These are phyloP conservation scores for Escallonia herrerae DNA, from an alignment of 129 eudicot genomes.

Conservation along the genomic window DNA sequence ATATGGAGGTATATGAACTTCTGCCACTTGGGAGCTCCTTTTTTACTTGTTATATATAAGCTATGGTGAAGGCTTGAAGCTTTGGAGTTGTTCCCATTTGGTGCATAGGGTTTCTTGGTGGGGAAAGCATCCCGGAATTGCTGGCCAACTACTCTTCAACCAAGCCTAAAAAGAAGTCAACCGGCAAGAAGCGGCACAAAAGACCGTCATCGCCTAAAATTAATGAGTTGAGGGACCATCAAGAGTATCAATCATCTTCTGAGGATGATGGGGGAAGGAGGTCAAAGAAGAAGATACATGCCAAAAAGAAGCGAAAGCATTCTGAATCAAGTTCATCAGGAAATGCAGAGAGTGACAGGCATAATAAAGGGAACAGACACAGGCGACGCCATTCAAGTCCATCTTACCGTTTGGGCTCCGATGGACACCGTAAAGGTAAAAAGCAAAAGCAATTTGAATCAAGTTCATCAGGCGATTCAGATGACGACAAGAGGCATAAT, in stretches of 20 bases:
- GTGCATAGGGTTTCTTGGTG: conserved; percentile 68
- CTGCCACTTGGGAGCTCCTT: not conserved
- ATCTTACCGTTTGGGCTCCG: not conserved
- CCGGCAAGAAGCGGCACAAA: conserved; percentile 48
- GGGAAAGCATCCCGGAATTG: conserved; percentile 57
- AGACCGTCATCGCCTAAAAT: conserved; percentile 18
- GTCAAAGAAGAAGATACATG: conserved; percentile 39
- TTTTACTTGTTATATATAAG: not conserved
- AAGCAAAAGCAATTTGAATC: not conserved
- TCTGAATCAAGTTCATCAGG: conserved; percentile 42
- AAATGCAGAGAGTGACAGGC: conserved; percentile 35
- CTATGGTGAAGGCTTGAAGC: not conserved
- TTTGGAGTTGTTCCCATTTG: not conserved
- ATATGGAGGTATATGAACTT: conserved; percentile 65
- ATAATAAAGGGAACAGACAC: conserved; percentile 23
- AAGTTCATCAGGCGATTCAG: conserved; percentile 1
- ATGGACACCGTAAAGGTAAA: not conserved
- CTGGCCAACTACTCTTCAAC: conserved; percentile 55
- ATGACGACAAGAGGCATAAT: not conserved
- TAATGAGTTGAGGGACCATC: conserved; percentile 16
- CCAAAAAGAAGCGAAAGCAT: conserved; percentile 29
- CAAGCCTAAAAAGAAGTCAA: conserved; percentile 45
- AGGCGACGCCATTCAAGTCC: not conserved
- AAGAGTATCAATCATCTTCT: conserved; percentile 23
- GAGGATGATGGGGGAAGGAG: conserved; percentile 26